Evolutionary conservation across 306 rosid species (phyloP).

Genomic region (Gastrolobium bilobum): DNA sequence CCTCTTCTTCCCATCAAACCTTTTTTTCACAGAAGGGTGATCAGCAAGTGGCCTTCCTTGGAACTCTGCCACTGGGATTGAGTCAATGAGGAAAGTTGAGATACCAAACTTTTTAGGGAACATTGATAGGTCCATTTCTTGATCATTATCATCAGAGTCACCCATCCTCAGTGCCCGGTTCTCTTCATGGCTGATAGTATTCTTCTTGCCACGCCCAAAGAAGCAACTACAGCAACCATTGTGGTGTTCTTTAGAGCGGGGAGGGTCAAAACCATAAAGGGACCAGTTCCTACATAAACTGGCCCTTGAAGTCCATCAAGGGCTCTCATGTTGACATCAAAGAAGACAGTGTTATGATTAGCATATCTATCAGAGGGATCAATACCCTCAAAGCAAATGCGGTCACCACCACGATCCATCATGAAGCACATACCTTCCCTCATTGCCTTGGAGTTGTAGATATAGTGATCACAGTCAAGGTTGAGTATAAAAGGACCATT

Average conservation of each 20-base stretch:
- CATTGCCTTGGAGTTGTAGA: constrained; percentile 93
- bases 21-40: constrained; percentile 93
- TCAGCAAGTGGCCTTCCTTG: constrained; percentile 99
- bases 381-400: constrained; percentile 94
- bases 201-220: constrained; percentile 68
- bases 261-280: constrained; percentile 95
- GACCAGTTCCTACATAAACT: constrained; percentile 97
- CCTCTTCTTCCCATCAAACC: constrained; percentile 98
- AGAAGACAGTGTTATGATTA: constrained; percentile 95
- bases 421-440: constrained; percentile 98
- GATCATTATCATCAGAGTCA: constrained; percentile 81
- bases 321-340: constrained; percentile 98
- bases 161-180: constrained; percentile 85
- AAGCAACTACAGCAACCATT: constrained; percentile 79
- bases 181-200: constrained; percentile 68
- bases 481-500: constrained; percentile 95
- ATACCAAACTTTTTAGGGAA: constrained; percentile 91
- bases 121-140: constrained; percentile 86
- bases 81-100: constrained; percentile 88
- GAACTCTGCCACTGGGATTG: constrained; percentile 94
- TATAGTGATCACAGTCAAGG: constrained; percentile 93
- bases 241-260: constrained; percentile 81
- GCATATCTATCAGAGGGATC: constrained; percentile 99
- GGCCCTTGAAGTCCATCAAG: constrained; percentile 99
- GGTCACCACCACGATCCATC: constrained; percentile 99